Conservation (phyloP, 2,329 filamentous ascomycete species). For the Mycosphaerelloides madeirae region DNA sequence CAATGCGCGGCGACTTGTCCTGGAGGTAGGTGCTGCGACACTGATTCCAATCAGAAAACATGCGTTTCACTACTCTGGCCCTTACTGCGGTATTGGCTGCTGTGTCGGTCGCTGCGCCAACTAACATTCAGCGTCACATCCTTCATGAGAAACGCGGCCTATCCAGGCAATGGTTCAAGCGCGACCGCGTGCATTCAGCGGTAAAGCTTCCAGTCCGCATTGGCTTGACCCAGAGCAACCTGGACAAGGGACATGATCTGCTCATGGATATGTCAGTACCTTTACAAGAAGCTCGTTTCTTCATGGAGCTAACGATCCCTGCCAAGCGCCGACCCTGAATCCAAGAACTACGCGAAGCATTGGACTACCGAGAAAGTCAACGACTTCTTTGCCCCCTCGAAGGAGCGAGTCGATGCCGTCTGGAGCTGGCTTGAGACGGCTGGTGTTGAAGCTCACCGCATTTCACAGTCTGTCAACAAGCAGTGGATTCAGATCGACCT, state of each 20-base stretch:
- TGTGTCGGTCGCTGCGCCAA: constrained; percentile 14
- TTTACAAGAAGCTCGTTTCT: background rate
- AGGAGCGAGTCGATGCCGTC: constrained; percentile 33
- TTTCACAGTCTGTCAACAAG: constrained; percentile 31
- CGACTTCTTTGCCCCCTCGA: constrained; percentile 39
- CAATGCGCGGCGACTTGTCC: background rate
- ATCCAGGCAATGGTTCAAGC: constrained; percentile 37
- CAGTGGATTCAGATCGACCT: constrained; percentile 45
- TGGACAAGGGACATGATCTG: constrained; percentile 18
- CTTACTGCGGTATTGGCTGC: constrained; percentile 12
- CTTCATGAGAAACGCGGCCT: constrained; percentile 40
- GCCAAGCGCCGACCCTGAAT: constrained; percentile 16
- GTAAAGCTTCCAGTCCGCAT: constrained; percentile 27
- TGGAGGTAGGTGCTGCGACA: constrained; percentile 7
- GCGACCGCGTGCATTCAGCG: constrained; percentile 27
- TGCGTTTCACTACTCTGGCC: constrained; percentile 18
- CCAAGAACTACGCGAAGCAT: constrained; percentile 38
- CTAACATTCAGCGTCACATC: constrained; percentile 33
- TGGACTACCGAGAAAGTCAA: constrained; percentile 36
- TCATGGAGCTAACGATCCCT: background rate
- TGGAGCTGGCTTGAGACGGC: constrained; percentile 36
- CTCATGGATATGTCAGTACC: constrained; percentile 13
- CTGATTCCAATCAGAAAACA: constrained; percentile 7
- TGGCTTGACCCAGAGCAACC: constrained; percentile 18
- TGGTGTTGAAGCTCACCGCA: constrained; percentile 28